phyloP scores from a whole-genome alignment of 148 eudicot genomes.

The Rhododendron griersonianum region DNA sequence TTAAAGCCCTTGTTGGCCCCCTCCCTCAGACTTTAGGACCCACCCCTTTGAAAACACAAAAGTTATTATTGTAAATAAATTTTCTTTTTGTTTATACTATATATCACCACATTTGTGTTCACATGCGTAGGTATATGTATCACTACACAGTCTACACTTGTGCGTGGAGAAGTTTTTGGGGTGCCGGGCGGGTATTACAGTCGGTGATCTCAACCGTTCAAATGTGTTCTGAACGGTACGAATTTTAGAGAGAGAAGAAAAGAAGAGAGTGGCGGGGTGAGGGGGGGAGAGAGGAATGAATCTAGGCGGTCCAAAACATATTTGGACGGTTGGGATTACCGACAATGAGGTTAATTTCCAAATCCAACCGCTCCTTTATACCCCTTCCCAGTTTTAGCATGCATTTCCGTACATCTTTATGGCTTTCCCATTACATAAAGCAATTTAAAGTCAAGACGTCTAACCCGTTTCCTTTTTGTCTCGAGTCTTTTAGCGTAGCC shows the following conservation, averaged over 20 bases:
- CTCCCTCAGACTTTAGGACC: not conserved
- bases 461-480: not conserved
- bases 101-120: too few relatives aligned
- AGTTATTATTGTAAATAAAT: not conserved
- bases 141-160: too few relatives aligned
- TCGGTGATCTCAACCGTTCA: too few relatives aligned
- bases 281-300: too few relatives aligned
- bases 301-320: too few relatives aligned
- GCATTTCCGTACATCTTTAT: not conserved
- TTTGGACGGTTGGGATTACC: too few relatives aligned
- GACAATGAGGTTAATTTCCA: not conserved
- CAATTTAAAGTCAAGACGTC: not conserved
- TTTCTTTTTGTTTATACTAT: not conserved
- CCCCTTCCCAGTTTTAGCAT: not conserved
- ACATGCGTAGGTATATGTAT: too few relatives aligned
- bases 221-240: too few relatives aligned
- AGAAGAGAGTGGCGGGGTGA: too few relatives aligned
- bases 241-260: too few relatives aligned
- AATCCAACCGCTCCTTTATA: not conserved
- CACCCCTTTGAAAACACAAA: not conserved
- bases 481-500: not conserved
- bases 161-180: too few relatives aligned
- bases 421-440: not conserved
- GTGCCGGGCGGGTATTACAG: too few relatives aligned
- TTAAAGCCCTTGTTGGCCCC: constrained; percentile 1